phyloP scores from a whole-genome alignment of 2,329 filamentous ascomycete genomes.

The Coleophoma eucalyptorum region DNA sequence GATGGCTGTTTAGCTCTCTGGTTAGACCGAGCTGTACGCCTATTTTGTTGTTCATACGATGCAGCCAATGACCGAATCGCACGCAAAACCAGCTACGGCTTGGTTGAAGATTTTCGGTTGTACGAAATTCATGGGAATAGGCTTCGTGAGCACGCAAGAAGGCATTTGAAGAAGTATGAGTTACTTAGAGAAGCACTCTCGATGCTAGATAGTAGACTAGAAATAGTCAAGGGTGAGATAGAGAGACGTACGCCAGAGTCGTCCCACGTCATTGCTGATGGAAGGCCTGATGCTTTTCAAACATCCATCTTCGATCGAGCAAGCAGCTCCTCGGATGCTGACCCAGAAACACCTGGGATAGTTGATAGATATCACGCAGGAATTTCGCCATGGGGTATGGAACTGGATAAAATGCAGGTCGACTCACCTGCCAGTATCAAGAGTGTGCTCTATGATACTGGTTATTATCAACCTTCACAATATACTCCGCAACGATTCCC shows the following conservation, averaged over 20 bases:
- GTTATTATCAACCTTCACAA: slow-evolving; percentile 7
- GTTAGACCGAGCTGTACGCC: slow-evolving; percentile 41
- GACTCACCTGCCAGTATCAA: slow-evolving; percentile 20
- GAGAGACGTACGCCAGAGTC: slow-evolving; percentile 37
- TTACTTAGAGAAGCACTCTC: slow-evolving; percentile 24
- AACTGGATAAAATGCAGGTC: slow-evolving; percentile 12
- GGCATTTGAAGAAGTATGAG: slow-evolving; percentile 30
- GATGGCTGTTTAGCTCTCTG: slow-evolving; percentile 40
- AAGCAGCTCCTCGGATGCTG: slow-evolving; percentile 43
- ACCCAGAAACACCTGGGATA: slow-evolving; percentile 35
- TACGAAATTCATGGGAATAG: slow-evolving; percentile 48
- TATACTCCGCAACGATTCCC: slow-evolving; percentile 10
- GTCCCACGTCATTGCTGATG: slow-evolving; percentile 33
- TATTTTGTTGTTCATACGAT: slow-evolving; percentile 47
- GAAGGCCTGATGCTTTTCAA: slow-evolving; percentile 27
- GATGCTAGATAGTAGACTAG: slow-evolving; percentile 32
- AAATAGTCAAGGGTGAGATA: slow-evolving; percentile 36
- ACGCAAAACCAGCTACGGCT: slow-evolving; percentile 35
- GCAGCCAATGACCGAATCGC: slow-evolving; percentile 39
- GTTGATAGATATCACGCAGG: slow-evolving; percentile 17
- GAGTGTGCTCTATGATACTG: slow-evolving; percentile 13
- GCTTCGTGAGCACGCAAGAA: slow-evolving; percentile 38
- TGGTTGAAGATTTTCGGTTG: slow-evolving; percentile 49
- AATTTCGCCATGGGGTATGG: slow-evolving; percentile 19
- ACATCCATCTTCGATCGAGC: slow-evolving; percentile 47